A percentile compares a stretch with the other conserved stretches of the same genome.
Conservation (phyloP, 768 basidiomycete genomes). For the Mycena rosella region DNA sequence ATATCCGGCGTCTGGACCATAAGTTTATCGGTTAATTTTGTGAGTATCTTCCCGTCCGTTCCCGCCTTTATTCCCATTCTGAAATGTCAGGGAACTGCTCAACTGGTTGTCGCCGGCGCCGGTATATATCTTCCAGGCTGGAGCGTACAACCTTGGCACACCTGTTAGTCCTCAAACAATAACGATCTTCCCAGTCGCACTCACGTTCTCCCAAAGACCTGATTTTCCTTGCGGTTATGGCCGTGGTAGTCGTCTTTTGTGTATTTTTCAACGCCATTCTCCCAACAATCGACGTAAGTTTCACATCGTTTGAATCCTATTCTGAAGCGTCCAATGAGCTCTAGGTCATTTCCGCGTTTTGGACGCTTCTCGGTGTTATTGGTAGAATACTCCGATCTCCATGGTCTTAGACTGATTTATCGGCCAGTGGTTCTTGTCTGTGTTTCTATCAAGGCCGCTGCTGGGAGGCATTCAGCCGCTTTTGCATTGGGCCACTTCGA, state of each 20-base stretch:
- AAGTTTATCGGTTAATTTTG: slow-evolving; percentile 74
- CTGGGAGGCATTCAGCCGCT: slow-evolving; percentile 64
- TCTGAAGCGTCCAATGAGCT: slow-evolving; percentile 18
- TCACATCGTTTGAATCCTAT: neutral
- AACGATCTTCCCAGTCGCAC: neutral
- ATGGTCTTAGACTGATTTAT: too few species aligned
- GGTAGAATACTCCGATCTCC: too few species aligned
- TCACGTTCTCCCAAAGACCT: slow-evolving; percentile 52
- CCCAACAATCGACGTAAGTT: slow-evolving; percentile 61
- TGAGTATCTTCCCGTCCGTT: slow-evolving; percentile 40
- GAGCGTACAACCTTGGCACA: slow-evolving; percentile 71
- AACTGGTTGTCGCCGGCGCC: slow-evolving; percentile 70
- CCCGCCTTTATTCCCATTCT: neutral
- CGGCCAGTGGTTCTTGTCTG: slow-evolving; percentile 65
- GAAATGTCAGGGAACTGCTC: slow-evolving; percentile 58
- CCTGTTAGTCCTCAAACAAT: slow-evolving; percentile 55
- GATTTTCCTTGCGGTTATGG: slow-evolving; percentile 67
- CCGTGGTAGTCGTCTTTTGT: slow-evolving; percentile 62
- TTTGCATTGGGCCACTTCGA: slow-evolving; percentile 73
- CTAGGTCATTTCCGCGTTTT: slow-evolving; percentile 69
- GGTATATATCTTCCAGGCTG: slow-evolving; percentile 71
- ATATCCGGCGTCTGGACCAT: slow-evolving; percentile 79
- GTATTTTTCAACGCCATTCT: slow-evolving; percentile 68
- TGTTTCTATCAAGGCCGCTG: slow-evolving; percentile 68
- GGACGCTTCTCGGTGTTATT: slow-evolving; percentile 73